Evolutionary conservation across 2,329 filamentous ascomycete species (phyloP), one percentile per base, ranked within the genome.

Genomic region (Aspergillus aculeatinus): DNA sequence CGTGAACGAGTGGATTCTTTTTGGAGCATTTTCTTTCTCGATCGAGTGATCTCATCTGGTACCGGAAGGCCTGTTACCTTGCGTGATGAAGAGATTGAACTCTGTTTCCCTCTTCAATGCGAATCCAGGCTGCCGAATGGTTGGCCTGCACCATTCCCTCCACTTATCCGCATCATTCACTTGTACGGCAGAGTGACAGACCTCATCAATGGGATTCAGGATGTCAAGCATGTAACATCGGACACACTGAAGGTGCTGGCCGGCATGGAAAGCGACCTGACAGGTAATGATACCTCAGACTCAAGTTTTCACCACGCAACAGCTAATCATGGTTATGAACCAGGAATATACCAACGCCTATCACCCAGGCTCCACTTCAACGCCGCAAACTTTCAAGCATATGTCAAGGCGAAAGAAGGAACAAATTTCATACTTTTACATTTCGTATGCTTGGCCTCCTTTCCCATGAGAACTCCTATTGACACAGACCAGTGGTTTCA

Each of bases 21-120:
- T 66, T 96, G 92, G 92, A 88, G 91, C 4, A 89, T 96, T 11
- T 96, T 96, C 73, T 89, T 96, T 65, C 83, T 96, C 1, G 92
- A 96, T 69, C 84, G 92, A 21, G 89, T 94, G 62, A 94, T 96
- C 27, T 96, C 92, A 0, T 94, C 90, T 0, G 92, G 92, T 0
- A 95, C 91, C 0, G 92, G 92, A 10, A 83, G 92, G 16, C 89
- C 91, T 0, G 92, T 94, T 11, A 96, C 91, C 0, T 82, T 96
- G 31, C 87, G 89, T 52, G 91, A 96, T 70, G 89, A 91, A 61
- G 92, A 96, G 66, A 93, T 94, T 65, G 92, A 96, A 72, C 82
- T 96, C 6, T 85, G 85, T 1, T 89, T 96, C 50, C 85, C 85
- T 3, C 79, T 81, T 5, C 73, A 85, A 51, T 80, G 81, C 27